Percentiles rank a stretch among this genome's conserved stretches.
These are phyloP conservation scores for Eucalyptus polyanthemos DNA, from an alignment of 345 rosid species.

Conservation along the genomic window DNA sequence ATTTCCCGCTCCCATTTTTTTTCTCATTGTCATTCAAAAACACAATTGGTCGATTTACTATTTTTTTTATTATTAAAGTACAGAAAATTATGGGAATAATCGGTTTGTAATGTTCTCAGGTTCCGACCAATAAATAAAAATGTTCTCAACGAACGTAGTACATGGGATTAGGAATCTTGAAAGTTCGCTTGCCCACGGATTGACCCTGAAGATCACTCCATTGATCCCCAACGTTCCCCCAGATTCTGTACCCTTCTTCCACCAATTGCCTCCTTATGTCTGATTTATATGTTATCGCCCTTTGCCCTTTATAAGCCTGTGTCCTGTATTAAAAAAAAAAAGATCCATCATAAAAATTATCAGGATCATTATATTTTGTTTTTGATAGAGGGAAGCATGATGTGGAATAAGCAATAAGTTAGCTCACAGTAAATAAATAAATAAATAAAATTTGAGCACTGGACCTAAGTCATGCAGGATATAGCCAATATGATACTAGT, in stretches of 20 bases:
- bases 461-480: neutral
- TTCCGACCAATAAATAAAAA: neutral
- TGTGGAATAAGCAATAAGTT: neutral
- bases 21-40: neutral
- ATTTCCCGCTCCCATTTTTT: neutral
- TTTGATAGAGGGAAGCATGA: neutral
- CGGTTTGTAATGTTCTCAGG: neutral
- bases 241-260: slow-evolving; percentile 3
- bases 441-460: neutral
- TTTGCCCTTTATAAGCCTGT: neutral
- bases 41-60: neutral
- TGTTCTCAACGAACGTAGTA: slow-evolving; percentile 1
- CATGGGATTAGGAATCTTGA: slow-evolving; percentile 10
- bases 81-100: neutral
- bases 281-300: neutral
- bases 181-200: neutral
- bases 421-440: neutral
- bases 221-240: slow-evolving; percentile 10
- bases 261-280: neutral
- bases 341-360: neutral
- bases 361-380: neutral
- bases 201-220: slow-evolving; percentile 13
- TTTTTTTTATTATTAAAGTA: neutral
- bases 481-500: neutral
- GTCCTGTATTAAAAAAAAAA: neutral